Evolutionary conservation across 2,329 filamentous ascomycete genomes (phyloP), one percentile per base, ranked within the genome.

Genomic region (Myrmaecium sp.): DNA sequence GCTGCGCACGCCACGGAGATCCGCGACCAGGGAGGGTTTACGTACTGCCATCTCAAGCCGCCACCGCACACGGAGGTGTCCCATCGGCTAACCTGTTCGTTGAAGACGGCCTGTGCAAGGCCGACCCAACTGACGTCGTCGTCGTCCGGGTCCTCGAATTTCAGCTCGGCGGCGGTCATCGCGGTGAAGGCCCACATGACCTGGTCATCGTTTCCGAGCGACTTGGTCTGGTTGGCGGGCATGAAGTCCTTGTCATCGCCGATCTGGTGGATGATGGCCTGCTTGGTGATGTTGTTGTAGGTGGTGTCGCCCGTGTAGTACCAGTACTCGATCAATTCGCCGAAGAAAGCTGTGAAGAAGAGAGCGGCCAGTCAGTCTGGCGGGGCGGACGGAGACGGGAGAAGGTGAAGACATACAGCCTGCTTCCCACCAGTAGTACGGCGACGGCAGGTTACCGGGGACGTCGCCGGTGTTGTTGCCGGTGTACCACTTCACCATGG

Each of bases 271-370:
- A 44, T 37, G 21, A 49, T 25, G 13, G 44, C 47, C 35, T 78
- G 60, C 18, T 61, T 63, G 10, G 69, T 66, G 21, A 79, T 54
- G 10, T 71, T 55, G 44, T 83, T 83, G 54, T 78, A 89, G 17
- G 64, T 62, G 4, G 62, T 54, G 43, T 86, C 78, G 12, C 72
- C 73, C 0, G 79, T 86, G 46, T 81, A 80, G 44, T 74, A 78
- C 78, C 79, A 91, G 48, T 89, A 89, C 41, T 89, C 78, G 28
- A 91, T 61, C 34, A 89, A 56, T 3, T 74, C 60, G 31, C 64
- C 66, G 41, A 67, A 14, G 13, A 14, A 5, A n/a, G n/a, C 15
- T 23, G 20, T 23, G 3, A 24, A 21, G 9, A n/a, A 6, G 4
- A 9, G 11, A 14, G n/a, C 5, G 13, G 6, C 16, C 5, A 8